These are phyloP conservation scores for Acacia confusa DNA, from an alignment of 306 rosid genomes.

Conservation along the genomic window DNA sequence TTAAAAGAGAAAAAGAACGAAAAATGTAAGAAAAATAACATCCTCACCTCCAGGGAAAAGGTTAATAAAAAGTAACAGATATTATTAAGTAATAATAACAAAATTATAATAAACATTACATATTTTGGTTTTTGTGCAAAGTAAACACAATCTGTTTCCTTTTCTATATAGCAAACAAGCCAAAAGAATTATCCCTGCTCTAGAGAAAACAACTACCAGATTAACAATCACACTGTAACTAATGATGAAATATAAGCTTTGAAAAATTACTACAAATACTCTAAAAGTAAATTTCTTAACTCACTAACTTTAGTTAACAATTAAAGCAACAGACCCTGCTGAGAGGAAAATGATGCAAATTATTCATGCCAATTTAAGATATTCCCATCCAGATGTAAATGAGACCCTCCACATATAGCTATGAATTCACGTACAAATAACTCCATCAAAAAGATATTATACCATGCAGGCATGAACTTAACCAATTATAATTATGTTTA, in stretches of 20 bases:
- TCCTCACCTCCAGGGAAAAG: background rate
- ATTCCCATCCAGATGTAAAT: background rate
- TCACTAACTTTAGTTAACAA: background rate
- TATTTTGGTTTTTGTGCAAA: background rate
- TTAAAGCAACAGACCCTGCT: constrained; percentile 9
- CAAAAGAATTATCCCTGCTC: constrained; percentile 1
- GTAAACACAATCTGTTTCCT: no score
- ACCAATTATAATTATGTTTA: background rate
- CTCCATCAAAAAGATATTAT: background rate
- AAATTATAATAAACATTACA: background rate
- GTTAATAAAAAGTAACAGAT: background rate
- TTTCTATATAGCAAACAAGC: background rate
- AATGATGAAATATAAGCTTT: background rate
- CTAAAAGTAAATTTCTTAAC: background rate
- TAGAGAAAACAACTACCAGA: background rate
- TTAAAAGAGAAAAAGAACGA: background rate
- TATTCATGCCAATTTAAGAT: constrained; percentile 5
- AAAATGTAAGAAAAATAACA: background rate
- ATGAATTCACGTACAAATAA: background rate
- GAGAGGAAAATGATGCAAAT: background rate
- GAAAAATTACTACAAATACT: background rate
- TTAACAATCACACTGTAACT: background rate
- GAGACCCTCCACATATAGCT: background rate
- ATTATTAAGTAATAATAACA: background rate
- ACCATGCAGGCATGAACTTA: background rate